Conservation (phyloP, 1,284 basidiomycete genomes). For the Quambalaria eucalypti region DNA sequence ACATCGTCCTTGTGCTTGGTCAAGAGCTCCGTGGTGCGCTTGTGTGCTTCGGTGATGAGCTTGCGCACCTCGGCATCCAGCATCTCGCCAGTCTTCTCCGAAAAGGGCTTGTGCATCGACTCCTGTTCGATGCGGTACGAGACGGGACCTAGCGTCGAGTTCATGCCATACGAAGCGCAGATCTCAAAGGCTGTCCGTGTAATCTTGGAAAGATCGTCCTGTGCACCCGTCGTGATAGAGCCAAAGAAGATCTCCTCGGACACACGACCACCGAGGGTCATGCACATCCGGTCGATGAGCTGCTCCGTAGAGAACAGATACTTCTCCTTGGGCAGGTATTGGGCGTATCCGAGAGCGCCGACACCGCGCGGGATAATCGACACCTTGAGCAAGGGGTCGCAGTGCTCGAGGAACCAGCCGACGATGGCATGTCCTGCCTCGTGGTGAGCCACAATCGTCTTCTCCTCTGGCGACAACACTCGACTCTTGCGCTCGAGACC, state of each 20-base stretch:
- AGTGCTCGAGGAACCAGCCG: conserved; percentile 96
- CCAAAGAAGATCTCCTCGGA: conserved; percentile 98
- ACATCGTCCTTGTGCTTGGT: conserved; percentile 76
- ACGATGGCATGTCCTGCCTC: conserved; percentile 97
- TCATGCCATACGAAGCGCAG: conserved; percentile 67
- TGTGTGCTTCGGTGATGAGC: conserved; percentile 84
- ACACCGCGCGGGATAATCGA: conserved; percentile 96
- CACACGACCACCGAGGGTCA: conserved; percentile 97
- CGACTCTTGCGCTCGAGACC: conserved; percentile 92
- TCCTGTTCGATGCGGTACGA: conserved; percentile 85
- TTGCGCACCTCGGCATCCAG: conserved; percentile 80
- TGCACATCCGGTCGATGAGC: conserved; percentile 89
- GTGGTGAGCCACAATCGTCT: conserved; percentile 97
- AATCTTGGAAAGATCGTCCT: conserved; percentile 95
- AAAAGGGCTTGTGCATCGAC: conserved; percentile 92
- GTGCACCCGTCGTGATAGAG: conserved; percentile 89
- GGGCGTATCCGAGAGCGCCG: conserved; percentile 88
- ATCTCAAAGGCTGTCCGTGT: conserved; percentile 95
- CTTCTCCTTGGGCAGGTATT: conserved; percentile 91
- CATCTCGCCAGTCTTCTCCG: conserved; percentile 90
- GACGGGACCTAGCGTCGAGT: conserved; percentile 83
- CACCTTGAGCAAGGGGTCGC: conserved; percentile 92
- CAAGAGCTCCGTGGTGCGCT: conserved; percentile 72
- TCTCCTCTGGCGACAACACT: conserved; percentile 87
- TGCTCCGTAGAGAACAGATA: conserved; percentile 92